These are phyloP conservation scores for Fusarium sp. DNA, from an alignment of 2,329 filamentous ascomycete species.

Conservation along the genomic window DNA sequence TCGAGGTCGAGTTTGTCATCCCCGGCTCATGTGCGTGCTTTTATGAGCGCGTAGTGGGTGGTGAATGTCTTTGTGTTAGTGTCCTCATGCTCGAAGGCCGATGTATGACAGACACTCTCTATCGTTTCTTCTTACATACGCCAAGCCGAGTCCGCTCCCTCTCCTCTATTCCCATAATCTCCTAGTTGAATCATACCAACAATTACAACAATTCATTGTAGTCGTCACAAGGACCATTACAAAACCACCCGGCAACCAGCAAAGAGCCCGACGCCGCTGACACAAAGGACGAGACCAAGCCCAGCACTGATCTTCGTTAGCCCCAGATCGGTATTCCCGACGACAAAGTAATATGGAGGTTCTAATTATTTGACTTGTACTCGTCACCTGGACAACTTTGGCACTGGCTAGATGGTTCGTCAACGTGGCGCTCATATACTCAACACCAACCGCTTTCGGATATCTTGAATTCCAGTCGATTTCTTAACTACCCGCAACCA, in stretches of 20 bases:
- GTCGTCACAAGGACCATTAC: constrained; percentile 17
- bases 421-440: constrained; percentile 37
- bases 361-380: constrained; percentile 30
- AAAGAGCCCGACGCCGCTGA: constrained; percentile 37
- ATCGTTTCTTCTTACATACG: constrained; percentile 2
- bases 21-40: constrained; percentile 11
- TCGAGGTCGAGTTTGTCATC: constrained; percentile 26
- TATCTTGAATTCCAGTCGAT: constrained; percentile 41
- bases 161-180: neutral
- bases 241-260: constrained; percentile 31
- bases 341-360: constrained; percentile 18
- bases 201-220: constrained; percentile 5
- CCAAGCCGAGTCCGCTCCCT: neutral
- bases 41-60: constrained; percentile 9
- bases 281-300: constrained; percentile 34
- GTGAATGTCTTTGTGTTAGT: constrained; percentile 31
- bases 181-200: constrained; percentile 5
- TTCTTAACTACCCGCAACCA: constrained; percentile 37
- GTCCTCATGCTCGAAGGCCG: constrained; percentile 14
- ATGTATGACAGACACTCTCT: constrained; percentile 18
- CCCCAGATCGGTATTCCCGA: constrained; percentile 39
- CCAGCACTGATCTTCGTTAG: constrained; percentile 33
- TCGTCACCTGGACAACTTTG: constrained; percentile 42
- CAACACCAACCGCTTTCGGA: constrained; percentile 43
- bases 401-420: constrained; percentile 23